A percentile compares a stretch with the other conserved stretches of the same genome.
These are phyloP conservation scores for Sphaerulina vaccinii DNA, from an alignment of 2,329 filamentous ascomycete species.

Conservation along the genomic window DNA sequence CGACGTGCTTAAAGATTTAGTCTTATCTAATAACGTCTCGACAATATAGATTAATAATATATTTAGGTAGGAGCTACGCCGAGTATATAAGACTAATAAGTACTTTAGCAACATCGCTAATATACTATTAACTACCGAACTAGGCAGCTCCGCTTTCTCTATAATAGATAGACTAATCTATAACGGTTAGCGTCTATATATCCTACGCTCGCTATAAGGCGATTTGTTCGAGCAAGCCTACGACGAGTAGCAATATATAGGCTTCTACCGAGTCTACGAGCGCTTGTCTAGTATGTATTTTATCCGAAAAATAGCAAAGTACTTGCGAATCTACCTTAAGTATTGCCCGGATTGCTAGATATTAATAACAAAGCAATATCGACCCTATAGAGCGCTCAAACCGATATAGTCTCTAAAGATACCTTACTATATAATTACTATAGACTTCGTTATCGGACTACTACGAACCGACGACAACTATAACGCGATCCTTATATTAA, in stretches of 20 bases:
- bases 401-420: too few species aligned
- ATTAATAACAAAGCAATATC: too few species aligned
- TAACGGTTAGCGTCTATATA: not conserved
- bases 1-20: not conserved
- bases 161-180: not conserved
- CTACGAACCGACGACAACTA: too few species aligned
- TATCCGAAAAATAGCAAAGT: too few species aligned
- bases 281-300: too few species aligned
- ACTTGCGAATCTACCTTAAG: too few species aligned
- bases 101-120: not conserved
- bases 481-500: too few species aligned
- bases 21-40: not conserved
- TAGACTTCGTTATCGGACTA: too few species aligned
- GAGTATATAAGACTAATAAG: not conserved
- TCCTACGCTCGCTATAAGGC: not conserved
- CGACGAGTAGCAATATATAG: conserved; percentile 1
- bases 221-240: not conserved
- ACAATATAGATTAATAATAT: not conserved
- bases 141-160: not conserved
- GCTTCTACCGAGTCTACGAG: not conserved
- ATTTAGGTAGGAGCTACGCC: not conserved
- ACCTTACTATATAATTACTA: too few species aligned
- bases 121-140: not conserved
- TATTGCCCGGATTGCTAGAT: too few species aligned
- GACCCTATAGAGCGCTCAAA: too few species aligned